phyloP scores from a whole-genome alignment of 306 rosid genomes.

The Glycine tomentella region DNA sequence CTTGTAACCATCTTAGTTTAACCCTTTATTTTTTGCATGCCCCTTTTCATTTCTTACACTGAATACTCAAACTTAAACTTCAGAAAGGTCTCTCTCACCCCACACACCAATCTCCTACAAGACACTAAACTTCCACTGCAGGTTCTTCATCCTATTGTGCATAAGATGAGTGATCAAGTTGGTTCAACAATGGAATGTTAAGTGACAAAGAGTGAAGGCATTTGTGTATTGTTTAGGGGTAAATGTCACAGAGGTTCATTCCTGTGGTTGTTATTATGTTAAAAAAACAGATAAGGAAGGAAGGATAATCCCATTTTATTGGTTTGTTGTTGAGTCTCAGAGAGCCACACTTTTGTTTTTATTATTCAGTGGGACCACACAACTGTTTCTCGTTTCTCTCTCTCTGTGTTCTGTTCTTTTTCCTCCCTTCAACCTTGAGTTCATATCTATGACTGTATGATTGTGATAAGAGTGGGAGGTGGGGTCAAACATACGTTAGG shows the following conservation, averaged over 20 bases:
- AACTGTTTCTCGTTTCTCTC: too few species aligned
- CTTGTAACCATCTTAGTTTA: slow-evolving; percentile 46
- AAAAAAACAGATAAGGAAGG: slow-evolving; percentile 4
- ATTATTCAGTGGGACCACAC: too few species aligned
- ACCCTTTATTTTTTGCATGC: neutral
- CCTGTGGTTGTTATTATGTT: slow-evolving; percentile 2
- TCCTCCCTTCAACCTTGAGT: too few species aligned
- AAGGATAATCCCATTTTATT: neutral
- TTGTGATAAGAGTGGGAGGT: too few species aligned
- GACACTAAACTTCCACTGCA: too few species aligned
- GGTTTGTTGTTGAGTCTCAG: too few species aligned
- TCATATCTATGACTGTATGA: too few species aligned
- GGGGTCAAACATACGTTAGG: too few species aligned
- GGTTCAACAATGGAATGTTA: neutral
- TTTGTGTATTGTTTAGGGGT: neutral
- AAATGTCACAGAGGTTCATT: neutral
- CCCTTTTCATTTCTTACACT: too few species aligned
- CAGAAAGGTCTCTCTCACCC: neutral
- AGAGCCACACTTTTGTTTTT: too few species aligned
- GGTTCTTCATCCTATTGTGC: slow-evolving; percentile 10
- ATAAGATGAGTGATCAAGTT: slow-evolving; percentile 53
- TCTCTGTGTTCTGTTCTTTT: too few species aligned
- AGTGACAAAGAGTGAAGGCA: neutral
- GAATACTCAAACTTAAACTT: neutral
- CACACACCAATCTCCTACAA: neutral